Base-by-base conservation (phyloP, 1,139 yeast species). In the Suhomyces terraborum region DNA sequence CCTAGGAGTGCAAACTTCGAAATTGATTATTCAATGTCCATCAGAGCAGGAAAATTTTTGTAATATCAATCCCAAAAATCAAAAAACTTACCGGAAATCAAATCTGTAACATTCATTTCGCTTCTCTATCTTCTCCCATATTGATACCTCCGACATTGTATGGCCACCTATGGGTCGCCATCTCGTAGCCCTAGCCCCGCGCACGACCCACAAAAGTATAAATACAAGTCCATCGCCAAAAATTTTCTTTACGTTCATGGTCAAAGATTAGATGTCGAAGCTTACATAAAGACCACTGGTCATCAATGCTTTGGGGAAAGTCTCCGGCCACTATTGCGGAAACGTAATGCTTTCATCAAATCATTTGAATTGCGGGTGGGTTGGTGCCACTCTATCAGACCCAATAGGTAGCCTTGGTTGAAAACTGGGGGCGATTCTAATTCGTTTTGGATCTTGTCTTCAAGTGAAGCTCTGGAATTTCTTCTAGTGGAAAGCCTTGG, bases 191-290 rank as follows among this genome's bases (percentile, higher is more conserved):
- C 52, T 48, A 48, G 28, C 25, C 22, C n/a, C 13, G 16, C 41
- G 32, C 51, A 42, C 49, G 47, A 40, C 49, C 37, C n/a, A 19
- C 20, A 36, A 41, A 38, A 23, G 22, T 33, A 38, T 33, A 32
- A 21, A 33, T 17, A 20, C 19, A 3, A 24, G 18, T 22, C 10
- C 35, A 19, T 32, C 34, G 27, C 34, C 31, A 19, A n/a, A 18
- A 10, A 3, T 17, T 33, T 61, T 62, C 70, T 55, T 60, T 56
- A 72, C 79, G 74, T 73, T 66, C 81, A 75, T 77, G 80, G 75
- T 62, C 79, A 68, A 84, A 84, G 88, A 84, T 81, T 84, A 84
- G 89, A 82, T 81, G 61, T 80, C 93, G 83, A 85, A 84, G 91
- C 86, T 66, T 69, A 68, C 91, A 73, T 53, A 80, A 75, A 73